A percentile compares a stretch with the other conserved stretches of the same genome.
These are phyloP conservation scores for Trichomonas tenax DNA, from an alignment of 208 protist genomes.

Conservation along the genomic window DNA sequence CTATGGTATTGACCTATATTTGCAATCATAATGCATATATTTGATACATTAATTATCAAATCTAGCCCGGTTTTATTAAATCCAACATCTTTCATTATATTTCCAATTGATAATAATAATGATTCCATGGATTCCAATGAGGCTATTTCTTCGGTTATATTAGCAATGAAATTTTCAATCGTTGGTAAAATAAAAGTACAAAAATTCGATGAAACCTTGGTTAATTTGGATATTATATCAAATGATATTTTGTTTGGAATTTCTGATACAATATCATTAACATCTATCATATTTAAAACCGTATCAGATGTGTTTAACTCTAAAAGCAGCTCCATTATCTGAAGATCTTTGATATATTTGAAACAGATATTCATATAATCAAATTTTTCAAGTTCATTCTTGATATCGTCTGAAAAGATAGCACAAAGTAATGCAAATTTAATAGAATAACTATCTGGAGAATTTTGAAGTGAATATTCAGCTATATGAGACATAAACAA, in stretches of 20 bases:
- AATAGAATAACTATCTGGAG: background rate
- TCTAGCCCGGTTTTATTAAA: background rate
- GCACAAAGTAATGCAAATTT: background rate
- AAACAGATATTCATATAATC: background rate
- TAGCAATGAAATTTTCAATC: background rate
- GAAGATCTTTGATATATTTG: background rate
- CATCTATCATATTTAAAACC: background rate
- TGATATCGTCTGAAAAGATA: background rate
- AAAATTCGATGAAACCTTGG: background rate
- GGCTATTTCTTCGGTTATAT: background rate
- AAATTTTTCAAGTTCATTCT: background rate
- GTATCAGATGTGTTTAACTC: background rate
- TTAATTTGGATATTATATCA: background rate
- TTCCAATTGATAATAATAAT: background rate
- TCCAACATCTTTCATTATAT: background rate
- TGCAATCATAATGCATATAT: background rate
- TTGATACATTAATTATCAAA: background rate
- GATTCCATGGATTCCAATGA: background rate
- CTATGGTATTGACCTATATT: background rate
- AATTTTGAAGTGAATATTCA: background rate
- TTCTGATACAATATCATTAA: background rate
- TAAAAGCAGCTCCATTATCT: background rate
- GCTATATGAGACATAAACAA: background rate
- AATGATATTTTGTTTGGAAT: background rate
- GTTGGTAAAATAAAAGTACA: background rate